Evolutionary conservation across 768 basidiomycete species (phyloP).

Genomic region (Lactifluus volemus): DNA sequence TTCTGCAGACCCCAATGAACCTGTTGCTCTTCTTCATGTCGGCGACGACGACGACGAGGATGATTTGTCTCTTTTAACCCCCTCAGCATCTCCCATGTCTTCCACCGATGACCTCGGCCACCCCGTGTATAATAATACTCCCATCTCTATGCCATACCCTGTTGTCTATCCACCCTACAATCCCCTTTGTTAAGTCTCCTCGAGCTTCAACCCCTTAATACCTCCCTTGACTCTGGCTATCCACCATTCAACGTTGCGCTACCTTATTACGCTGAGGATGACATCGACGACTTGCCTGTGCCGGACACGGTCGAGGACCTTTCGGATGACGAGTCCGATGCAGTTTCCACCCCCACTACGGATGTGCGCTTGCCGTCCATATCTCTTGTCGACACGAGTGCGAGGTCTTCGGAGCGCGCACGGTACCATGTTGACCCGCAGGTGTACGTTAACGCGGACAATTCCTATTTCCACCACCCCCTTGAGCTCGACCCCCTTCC

Average conservation of each 20-base stretch:
- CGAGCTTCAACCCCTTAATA: constrained; percentile 36
- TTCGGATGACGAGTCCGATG: constrained; percentile 80
- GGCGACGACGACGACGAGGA: constrained; percentile 70
- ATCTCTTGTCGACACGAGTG: constrained; percentile 34
- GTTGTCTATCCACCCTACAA: constrained; percentile 58
- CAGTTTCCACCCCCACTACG: constrained; percentile 46
- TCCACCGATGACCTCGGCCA: constrained; percentile 69
- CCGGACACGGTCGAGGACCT: constrained; percentile 79
- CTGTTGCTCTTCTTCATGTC: constrained; percentile 37
- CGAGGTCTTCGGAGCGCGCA: constrained; percentile 28
- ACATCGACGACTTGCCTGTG: constrained; percentile 59
- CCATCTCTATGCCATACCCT: constrained; percentile 47
- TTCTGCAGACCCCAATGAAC: constrained; percentile 44
- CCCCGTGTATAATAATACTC: constrained; percentile 39
- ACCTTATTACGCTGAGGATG: constrained; percentile 54
- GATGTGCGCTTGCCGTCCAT: constrained; percentile 49
- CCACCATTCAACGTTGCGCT: constrained; percentile 44
- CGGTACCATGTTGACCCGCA: constrained; percentile 37
- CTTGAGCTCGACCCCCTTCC: constrained; percentile 68
- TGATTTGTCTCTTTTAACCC: constrained; percentile 48
- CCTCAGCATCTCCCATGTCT: constrained; percentile 59
- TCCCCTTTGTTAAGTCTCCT: constrained; percentile 47
- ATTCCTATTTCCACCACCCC: constrained; percentile 47
- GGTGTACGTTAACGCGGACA: constrained; percentile 53
- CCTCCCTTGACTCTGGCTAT: constrained; percentile 28